These are phyloP conservation scores for Tranzscheliella williamsii DNA, from an alignment of 1,284 basidiomycete species.

Conservation along the genomic window DNA sequence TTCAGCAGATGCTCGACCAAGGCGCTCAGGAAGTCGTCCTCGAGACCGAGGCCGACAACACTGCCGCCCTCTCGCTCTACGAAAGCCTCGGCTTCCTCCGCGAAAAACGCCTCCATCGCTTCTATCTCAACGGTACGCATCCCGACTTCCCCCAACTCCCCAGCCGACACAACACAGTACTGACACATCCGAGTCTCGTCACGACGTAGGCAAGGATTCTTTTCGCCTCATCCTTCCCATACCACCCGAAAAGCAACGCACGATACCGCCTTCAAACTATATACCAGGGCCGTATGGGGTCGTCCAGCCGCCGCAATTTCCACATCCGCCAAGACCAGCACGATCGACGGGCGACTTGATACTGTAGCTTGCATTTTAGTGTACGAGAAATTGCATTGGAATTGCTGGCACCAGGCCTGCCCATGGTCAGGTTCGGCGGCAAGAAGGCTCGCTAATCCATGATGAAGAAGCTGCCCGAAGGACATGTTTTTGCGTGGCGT, in stretches of 20 bases:
- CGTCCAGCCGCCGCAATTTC: constrained; percentile 16
- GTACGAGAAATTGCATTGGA: too few relatives aligned
- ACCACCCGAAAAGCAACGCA: constrained; percentile 5
- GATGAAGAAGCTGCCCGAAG: too few relatives aligned
- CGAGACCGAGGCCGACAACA: constrained; percentile 95
- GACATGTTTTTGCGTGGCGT: too few relatives aligned
- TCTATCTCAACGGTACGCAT: constrained; percentile 81
- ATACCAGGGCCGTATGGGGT: constrained; percentile 8
- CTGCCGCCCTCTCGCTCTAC: constrained; percentile 82
- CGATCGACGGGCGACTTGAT: not conserved
- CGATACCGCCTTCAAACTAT: constrained; percentile 5
- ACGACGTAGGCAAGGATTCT: constrained; percentile 52
- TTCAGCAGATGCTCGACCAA: constrained; percentile 76
- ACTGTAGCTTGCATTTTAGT: too few relatives aligned
- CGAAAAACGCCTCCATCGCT: constrained; percentile 90
- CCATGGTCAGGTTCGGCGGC: too few relatives aligned
- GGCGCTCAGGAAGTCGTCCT: constrained; percentile 89
- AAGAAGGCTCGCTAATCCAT: too few relatives aligned
- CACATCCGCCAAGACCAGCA: not conserved
- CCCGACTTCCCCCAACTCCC: too few relatives aligned
- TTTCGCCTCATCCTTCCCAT: constrained; percentile 51
- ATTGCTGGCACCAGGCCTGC: too few relatives aligned
- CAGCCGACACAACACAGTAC: too few relatives aligned
- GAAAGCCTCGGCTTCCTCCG: constrained; percentile 89
- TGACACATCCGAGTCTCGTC: too few relatives aligned